phyloP scores from a whole-genome alignment of 2,329 filamentous ascomycete species.

The Microthyrium microscopicum region DNA sequence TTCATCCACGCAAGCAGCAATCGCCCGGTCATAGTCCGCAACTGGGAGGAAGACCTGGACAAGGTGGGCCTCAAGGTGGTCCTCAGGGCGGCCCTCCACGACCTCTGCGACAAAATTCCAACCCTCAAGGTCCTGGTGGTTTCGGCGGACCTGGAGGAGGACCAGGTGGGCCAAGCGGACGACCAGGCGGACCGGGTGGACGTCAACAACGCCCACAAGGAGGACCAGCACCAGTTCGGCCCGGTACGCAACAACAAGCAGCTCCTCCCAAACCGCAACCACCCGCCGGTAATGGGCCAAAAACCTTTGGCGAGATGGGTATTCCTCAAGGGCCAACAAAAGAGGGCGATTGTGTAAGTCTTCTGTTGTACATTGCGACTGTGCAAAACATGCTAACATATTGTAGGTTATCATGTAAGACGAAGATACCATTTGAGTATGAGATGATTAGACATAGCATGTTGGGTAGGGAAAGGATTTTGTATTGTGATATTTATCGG shows the following conservation, averaged over 20 bases:
- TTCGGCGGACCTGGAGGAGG: too few species aligned
- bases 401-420: slow-evolving; percentile 24
- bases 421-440: neutral
- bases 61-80: neutral
- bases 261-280: slow-evolving; percentile 16
- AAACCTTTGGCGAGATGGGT: slow-evolving; percentile 97
- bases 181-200: neutral
- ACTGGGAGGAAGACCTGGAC: slow-evolving; percentile 1
- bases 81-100: too few species aligned
- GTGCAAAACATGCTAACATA: slow-evolving; percentile 11
- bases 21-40: slow-evolving; percentile 3
- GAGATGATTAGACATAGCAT: neutral
- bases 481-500: neutral
- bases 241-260: slow-evolving; percentile 2
- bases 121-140: too few species aligned
- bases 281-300: slow-evolving; percentile 56
- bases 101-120: too few species aligned
- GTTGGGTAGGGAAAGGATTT: neutral
- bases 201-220: neutral
- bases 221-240: neutral
- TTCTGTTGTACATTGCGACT: neutral
- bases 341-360: slow-evolving; percentile 77
- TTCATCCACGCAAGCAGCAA: slow-evolving; percentile 1
- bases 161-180: too few species aligned
- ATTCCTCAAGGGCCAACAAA: slow-evolving; percentile 69